A percentile compares a stretch with the other conserved stretches of the same genome.
These are phyloP conservation scores for Aspergillus fischeri DNA, from an alignment of 2,329 filamentous ascomycete species.

Conservation along the genomic window DNA sequence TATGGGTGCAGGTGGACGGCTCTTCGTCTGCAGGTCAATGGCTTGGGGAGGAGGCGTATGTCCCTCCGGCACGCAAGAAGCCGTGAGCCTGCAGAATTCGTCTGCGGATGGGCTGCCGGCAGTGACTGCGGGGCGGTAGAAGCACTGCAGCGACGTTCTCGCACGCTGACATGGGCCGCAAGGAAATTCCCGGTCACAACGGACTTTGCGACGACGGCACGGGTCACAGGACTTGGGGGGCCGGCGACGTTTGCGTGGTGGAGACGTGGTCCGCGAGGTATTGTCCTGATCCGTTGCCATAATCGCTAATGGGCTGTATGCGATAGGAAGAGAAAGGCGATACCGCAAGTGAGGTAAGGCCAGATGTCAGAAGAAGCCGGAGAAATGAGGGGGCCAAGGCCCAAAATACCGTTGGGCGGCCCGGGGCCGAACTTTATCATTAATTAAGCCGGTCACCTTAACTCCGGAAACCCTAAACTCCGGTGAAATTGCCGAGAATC, in stretches of 20 bases:
- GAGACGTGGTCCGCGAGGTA: not conserved
- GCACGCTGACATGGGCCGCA: conserved; percentile 24
- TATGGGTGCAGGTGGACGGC: not conserved
- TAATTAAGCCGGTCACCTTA: not conserved
- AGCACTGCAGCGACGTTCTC: conserved; percentile 18
- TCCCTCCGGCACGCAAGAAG: not conserved
- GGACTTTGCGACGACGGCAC: conserved; percentile 28
- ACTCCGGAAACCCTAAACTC: not conserved
- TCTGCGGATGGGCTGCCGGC: not conserved
- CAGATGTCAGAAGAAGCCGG: not conserved
- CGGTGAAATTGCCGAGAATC: not conserved
- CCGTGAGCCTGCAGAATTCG: not conserved
- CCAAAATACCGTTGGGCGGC: not conserved
- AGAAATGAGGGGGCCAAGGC: not conserved
- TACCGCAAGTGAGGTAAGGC: not conserved
- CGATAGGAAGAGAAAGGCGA: not conserved
- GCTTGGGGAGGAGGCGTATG: not conserved
- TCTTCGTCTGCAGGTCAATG: not conserved
- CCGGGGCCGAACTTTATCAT: not conserved
- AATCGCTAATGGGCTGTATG: not conserved
- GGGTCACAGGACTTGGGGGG: conserved; percentile 25
- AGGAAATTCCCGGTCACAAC: conserved; percentile 25
- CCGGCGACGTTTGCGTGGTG: conserved; percentile 25
- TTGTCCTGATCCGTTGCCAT: not conserved
- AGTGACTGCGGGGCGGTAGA: conserved; percentile 12